Conservation (phyloP, 495 filamentous ascomycete species). For the Penicillium bovifimosum region DNA sequence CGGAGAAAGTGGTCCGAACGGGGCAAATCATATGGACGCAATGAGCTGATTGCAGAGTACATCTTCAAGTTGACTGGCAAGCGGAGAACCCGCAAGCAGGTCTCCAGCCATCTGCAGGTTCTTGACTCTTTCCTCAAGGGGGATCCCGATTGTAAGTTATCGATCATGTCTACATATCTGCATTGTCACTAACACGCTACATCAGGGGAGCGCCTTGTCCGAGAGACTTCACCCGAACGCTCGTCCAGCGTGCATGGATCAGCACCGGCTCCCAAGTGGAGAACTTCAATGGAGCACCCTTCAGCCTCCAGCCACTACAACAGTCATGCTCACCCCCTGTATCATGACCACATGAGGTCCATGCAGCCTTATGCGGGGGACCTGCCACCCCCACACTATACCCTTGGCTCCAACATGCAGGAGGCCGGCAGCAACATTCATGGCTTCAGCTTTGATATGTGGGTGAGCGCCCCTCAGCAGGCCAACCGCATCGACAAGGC, state of each 20-base stretch:
- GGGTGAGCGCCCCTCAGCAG: constrained; percentile 41
- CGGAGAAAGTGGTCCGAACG: constrained; percentile 68
- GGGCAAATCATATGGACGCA: constrained; percentile 74
- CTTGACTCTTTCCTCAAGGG: constrained; percentile 72
- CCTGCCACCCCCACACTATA: constrained; percentile 35
- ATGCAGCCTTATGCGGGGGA: constrained; percentile 35
- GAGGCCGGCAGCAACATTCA: constrained; percentile 33
- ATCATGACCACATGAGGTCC: constrained; percentile 32
- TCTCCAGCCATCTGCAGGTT: constrained; percentile 97
- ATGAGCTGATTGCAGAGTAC: constrained; percentile 84
- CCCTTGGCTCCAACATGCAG: constrained; percentile 33
- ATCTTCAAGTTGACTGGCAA: constrained; percentile 66
- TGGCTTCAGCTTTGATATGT: constrained; percentile 49
- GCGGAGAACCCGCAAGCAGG: constrained; percentile 70
- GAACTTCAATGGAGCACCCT: constrained; percentile 36
- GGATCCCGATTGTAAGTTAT: constrained; percentile 48
- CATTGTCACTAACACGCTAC: constrained; percentile 11
- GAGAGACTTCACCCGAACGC: constrained; percentile 36
- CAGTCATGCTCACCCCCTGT: constrained; percentile 22
- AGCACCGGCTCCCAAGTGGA: constrained; percentile 34
- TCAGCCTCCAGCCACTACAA: constrained; percentile 32
- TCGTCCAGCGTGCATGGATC: constrained; percentile 30
- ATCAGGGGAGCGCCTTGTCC: constrained; percentile 41
- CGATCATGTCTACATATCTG: background rate
- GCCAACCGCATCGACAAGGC: constrained; percentile 38